Conservation (phyloP, 208 protist species). For the Leishmania tropica region DNA sequence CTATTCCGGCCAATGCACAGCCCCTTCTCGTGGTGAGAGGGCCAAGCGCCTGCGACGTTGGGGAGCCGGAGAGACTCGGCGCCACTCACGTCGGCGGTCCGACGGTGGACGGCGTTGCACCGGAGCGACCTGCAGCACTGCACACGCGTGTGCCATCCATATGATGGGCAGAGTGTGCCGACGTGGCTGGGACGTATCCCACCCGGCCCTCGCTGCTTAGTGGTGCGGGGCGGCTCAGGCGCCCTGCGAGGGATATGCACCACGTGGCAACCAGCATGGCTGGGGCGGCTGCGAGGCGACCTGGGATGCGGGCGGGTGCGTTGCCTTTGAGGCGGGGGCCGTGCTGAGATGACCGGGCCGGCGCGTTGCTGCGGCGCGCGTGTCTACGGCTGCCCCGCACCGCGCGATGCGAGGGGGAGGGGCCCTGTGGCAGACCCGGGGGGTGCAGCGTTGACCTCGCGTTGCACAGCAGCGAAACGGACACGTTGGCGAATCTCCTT, state of each 20-base stretch:
- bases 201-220: neutral
- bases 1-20: neutral
- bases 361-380: neutral
- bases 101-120: neutral
- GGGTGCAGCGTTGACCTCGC: neutral
- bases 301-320: neutral
- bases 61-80: no score
- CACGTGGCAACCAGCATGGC: neutral
- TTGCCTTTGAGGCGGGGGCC: neutral
- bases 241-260: neutral
- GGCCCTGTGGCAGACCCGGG: neutral
- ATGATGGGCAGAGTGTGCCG: neutral
- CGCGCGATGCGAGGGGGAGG: neutral
- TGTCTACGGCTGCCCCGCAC: neutral
- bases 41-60: no score
- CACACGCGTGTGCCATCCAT: neutral
- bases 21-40: no score
- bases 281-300: neutral
- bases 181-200: neutral
- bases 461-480: neutral
- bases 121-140: neutral
- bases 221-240: neutral
- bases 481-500: neutral
- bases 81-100: neutral
- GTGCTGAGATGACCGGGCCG: neutral